Evolutionary conservation across 345 rosid genomes (phyloP).

Genomic region (Corchorus olitorius): DNA sequence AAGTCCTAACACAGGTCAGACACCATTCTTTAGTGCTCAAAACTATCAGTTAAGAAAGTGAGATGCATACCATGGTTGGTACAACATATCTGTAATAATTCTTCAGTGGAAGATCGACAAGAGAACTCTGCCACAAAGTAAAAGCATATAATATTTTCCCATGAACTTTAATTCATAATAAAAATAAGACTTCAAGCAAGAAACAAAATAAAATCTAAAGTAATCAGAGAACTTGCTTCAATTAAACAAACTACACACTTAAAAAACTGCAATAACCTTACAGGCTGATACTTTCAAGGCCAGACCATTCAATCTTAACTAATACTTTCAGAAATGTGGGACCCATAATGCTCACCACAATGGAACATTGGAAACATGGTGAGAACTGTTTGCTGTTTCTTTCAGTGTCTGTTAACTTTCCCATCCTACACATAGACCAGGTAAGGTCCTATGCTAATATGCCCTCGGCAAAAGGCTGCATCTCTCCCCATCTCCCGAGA

Average conservation of each 20-base stretch:
- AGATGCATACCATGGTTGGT: constrained; percentile 70
- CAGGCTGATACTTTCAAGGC: neutral
- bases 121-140: constrained; percentile 78
- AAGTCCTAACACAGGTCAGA: constrained; percentile 36
- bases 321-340: neutral
- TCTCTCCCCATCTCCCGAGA: neutral
- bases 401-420: neutral
- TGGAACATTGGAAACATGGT: neutral
- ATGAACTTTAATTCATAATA: neutral
- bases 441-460: neutral
- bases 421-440: neutral
- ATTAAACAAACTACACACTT: neutral
- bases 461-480: neutral
- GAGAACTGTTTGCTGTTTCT: neutral
- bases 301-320: neutral
- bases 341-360: neutral
- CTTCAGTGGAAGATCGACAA: constrained; percentile 96
- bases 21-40: constrained; percentile 26
- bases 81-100: constrained; percentile 96
- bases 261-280: neutral
- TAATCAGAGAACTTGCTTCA: neutral
- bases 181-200: constrained; percentile 1
- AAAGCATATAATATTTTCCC: constrained; percentile 22
- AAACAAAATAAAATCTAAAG: constrained; percentile 1
- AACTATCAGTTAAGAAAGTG: constrained; percentile 17